Evolutionary conservation across 345 rosid species (phyloP).

Genomic region (Bruguiera sexangula): DNA sequence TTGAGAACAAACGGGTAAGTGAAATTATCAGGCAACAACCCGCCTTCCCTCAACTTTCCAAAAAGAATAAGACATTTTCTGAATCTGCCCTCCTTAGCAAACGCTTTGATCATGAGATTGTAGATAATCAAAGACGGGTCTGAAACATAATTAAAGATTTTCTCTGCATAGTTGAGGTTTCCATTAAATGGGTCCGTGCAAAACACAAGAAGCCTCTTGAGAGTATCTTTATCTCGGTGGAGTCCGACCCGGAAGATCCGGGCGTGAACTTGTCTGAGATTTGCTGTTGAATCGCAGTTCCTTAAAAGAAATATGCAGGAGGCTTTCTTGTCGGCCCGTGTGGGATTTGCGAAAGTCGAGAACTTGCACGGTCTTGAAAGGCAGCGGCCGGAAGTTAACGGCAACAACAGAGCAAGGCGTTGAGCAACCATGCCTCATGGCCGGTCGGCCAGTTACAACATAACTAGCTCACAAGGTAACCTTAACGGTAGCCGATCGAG

Average conservation of each 20-base stretch:
- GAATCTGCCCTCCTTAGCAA: slow-evolving; percentile 37
- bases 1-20: slow-evolving; percentile 64
- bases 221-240: slow-evolving; percentile 29
- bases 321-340: slow-evolving; percentile 2
- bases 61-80: slow-evolving; percentile 44
- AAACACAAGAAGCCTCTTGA: slow-evolving; percentile 44
- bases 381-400: neutral
- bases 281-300: slow-evolving; percentile 36
- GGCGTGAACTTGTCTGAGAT: slow-evolving; percentile 48
- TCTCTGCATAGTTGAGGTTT: slow-evolving; percentile 35
- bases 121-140: slow-evolving; percentile 41
- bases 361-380: slow-evolving; percentile 1
- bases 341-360: slow-evolving; percentile 8
- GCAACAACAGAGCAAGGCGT: neutral
- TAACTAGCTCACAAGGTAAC: too few species aligned
- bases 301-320: slow-evolving; percentile 37
- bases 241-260: slow-evolving; percentile 41
- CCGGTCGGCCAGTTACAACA: too few species aligned
- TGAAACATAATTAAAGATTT: slow-evolving; percentile 22
- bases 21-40: slow-evolving; percentile 66
- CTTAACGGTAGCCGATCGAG: too few species aligned
- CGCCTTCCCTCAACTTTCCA: slow-evolving; percentile 41
- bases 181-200: slow-evolving; percentile 34
- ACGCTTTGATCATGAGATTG: slow-evolving; percentile 60
- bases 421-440: neutral